These are phyloP conservation scores for Peltaster fructicola DNA, from an alignment of 2,329 filamentous ascomycete genomes.

Conservation along the genomic window DNA sequence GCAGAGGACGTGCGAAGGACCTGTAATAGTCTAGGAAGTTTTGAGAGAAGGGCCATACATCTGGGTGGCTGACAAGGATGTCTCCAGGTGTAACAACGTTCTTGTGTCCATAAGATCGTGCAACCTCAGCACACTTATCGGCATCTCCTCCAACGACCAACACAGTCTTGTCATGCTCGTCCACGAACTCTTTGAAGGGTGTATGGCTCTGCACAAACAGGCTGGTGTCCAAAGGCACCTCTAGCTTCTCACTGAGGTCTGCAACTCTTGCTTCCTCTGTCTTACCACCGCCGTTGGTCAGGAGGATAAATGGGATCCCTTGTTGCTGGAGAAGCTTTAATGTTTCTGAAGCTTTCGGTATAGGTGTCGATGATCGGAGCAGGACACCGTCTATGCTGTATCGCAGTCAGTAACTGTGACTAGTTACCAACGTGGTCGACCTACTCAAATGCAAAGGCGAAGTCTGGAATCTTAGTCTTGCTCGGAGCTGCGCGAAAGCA, in stretches of 20 bases:
- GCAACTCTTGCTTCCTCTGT: slow-evolving; percentile 56
- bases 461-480: slow-evolving; percentile 21
- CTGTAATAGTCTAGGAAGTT: slow-evolving; percentile 46
- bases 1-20: slow-evolving; percentile 39
- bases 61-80: slow-evolving; percentile 54
- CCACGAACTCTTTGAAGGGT: slow-evolving; percentile 57
- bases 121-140: slow-evolving; percentile 3
- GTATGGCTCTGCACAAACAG: slow-evolving; percentile 85
- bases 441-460: slow-evolving; percentile 41
- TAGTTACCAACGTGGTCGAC: slow-evolving; percentile 1
- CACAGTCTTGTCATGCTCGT: slow-evolving; percentile 36
- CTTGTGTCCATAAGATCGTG: slow-evolving; percentile 48
- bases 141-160: slow-evolving; percentile 30
- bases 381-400: slow-evolving; percentile 83
- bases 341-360: slow-evolving; percentile 60
- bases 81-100: slow-evolving; percentile 76
- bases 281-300: slow-evolving; percentile 90
- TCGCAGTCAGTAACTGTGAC: slow-evolving; percentile 13
- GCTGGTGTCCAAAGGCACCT: slow-evolving; percentile 43
- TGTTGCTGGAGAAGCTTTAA: slow-evolving; percentile 56
- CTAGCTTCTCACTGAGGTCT: slow-evolving; percentile 50
- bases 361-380: slow-evolving; percentile 58
- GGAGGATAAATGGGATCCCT: slow-evolving; percentile 74
- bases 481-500: slow-evolving; percentile 8
- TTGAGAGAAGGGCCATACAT: slow-evolving; percentile 68